These are phyloP conservation scores for Whalleya microplaca DNA, from an alignment of 2,329 filamentous ascomycete genomes.

Conservation along the genomic window DNA sequence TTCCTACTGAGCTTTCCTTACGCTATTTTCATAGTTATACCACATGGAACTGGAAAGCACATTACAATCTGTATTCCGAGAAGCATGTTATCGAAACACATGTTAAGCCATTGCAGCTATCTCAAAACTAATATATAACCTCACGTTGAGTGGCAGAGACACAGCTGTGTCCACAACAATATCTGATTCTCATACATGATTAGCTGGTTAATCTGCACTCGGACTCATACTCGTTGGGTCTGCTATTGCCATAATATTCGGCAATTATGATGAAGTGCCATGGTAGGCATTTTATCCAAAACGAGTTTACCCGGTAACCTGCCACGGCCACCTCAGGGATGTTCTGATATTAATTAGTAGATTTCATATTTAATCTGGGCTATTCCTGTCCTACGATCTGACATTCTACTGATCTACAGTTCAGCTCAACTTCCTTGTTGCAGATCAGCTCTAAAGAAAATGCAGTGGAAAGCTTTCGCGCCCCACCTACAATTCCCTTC, in stretches of 20 bases:
- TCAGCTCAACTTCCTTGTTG: conserved; percentile 11
- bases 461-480: conserved; percentile 28
- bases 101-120: too few relatives aligned
- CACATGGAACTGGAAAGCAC: too few relatives aligned
- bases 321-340: conserved; percentile 11
- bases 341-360: conserved; percentile 1
- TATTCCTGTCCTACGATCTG: not conserved
- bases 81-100: too few relatives aligned
- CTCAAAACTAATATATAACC: too few relatives aligned
- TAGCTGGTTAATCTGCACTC: conserved; percentile 4
- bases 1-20: too few relatives aligned
- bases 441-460: conserved; percentile 18
- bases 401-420: conserved; percentile 13
- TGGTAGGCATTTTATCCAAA: conserved; percentile 14
- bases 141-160: too few relatives aligned
- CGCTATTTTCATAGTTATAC: too few relatives aligned
- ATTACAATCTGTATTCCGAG: too few relatives aligned
- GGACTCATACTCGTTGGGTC: conserved; percentile 13
- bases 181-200: not conserved
- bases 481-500: too few relatives aligned
- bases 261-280: conserved; percentile 9
- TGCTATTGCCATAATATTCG: conserved; percentile 16
- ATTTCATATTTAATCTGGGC: conserved; percentile 1
- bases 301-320: conserved; percentile 20
- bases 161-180: too few relatives aligned